Conservation (phyloP, 2,329 filamentous ascomycete species). For the Colletotrichum incanum region DNA sequence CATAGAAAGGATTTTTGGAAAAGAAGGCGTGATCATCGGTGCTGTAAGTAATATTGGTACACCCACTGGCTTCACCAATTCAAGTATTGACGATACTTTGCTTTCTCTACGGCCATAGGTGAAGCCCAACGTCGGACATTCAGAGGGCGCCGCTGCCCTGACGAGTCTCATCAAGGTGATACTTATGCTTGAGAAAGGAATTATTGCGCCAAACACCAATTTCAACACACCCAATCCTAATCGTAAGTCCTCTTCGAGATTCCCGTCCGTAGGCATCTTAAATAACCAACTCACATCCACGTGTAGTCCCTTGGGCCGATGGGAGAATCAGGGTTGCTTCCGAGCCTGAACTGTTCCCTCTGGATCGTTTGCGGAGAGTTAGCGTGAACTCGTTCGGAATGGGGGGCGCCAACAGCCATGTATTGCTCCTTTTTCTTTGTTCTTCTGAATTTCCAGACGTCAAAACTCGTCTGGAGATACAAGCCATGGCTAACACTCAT, state of each 20-base stretch:
- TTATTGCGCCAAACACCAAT: slow-evolving; percentile 37
- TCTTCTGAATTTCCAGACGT: no score
- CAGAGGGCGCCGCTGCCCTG: slow-evolving; percentile 53
- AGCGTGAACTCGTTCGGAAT: slow-evolving; percentile 56
- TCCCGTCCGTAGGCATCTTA: no score
- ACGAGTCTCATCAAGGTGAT: slow-evolving; percentile 52
- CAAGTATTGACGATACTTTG: no score
- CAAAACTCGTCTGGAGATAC: no score
- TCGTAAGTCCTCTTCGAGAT: not conserved
- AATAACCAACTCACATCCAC: not conserved
- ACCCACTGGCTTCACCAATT: not conserved
- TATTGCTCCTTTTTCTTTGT: not conserved
- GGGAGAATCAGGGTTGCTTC: slow-evolving; percentile 48
- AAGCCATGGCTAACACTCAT: not conserved
- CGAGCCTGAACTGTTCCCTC: slow-evolving; percentile 47
- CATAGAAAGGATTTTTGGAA: slow-evolving; percentile 52
- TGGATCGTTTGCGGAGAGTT: slow-evolving; percentile 46
- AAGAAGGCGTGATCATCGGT: slow-evolving; percentile 47
- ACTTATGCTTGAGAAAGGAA: slow-evolving; percentile 43
- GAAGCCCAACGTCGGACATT: slow-evolving; percentile 57
- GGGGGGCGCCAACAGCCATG: slow-evolving; percentile 46
- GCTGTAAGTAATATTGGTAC: slow-evolving; percentile 45
- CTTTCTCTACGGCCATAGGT: slow-evolving; percentile 32
- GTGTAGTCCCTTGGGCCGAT: slow-evolving; percentile 24
- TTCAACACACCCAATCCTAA: slow-evolving; percentile 36